A percentile compares a stretch with the other conserved stretches of the same genome.
These are phyloP conservation scores for Lactarius hatsudake DNA, from an alignment of 768 basidiomycete genomes.

Conservation along the genomic window DNA sequence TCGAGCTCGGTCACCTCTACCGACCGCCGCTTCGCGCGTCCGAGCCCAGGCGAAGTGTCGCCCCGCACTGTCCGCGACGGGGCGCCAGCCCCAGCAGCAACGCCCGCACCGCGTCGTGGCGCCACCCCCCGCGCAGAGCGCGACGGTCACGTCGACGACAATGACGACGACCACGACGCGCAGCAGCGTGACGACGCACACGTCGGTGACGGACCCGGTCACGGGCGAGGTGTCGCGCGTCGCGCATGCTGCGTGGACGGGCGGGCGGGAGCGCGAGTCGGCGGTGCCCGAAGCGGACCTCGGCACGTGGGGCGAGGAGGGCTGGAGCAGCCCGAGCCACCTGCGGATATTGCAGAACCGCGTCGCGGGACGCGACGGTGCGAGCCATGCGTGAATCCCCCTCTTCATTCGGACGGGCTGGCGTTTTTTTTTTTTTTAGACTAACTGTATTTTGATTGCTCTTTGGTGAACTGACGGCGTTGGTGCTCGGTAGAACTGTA, in stretches of 20 bases:
- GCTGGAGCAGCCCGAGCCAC: slow-evolving; percentile 25
- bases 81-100: slow-evolving; percentile 16
- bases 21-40: slow-evolving; percentile 37
- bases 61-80: slow-evolving; percentile 36
- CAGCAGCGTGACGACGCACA: slow-evolving; percentile 36
- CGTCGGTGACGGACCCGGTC: slow-evolving; percentile 34
- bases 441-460: background rate
- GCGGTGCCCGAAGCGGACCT: background rate
- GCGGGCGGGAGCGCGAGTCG: slow-evolving; percentile 18
- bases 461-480: background rate
- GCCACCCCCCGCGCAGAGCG: slow-evolving; percentile 12
- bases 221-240: slow-evolving; percentile 35
- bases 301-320: slow-evolving; percentile 15
- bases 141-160: slow-evolving; percentile 32
- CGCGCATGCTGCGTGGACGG: slow-evolving; percentile 27
- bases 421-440: background rate
- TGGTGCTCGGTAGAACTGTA: background rate
- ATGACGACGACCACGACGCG: slow-evolving; percentile 30
- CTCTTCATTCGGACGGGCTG: too few species aligned
- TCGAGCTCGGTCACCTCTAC: slow-evolving; percentile 56
- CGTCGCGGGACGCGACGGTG: slow-evolving; percentile 7
- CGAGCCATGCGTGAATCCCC: slow-evolving; percentile 12
- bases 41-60: slow-evolving; percentile 26
- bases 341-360: slow-evolving; percentile 23
- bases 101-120: background rate